phyloP scores from a whole-genome alignment of 768 basidiomycete species.

The Panellus pusillus region DNA sequence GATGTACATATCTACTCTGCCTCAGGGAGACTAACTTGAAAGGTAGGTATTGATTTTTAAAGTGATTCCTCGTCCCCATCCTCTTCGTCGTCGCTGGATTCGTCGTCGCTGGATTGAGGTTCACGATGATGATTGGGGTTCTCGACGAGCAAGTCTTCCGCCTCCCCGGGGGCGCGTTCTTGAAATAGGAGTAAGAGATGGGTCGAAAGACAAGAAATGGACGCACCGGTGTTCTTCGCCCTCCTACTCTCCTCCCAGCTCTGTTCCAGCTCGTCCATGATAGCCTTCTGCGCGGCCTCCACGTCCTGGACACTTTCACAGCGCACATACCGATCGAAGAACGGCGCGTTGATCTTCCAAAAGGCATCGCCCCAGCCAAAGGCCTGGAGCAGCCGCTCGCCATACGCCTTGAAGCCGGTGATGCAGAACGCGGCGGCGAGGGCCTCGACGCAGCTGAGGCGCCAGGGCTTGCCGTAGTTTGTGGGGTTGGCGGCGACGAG shows the following conservation, averaged over 20 bases:
- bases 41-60: no score
- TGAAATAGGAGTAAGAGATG: background rate
- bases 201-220: background rate
- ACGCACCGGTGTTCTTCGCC: conserved; percentile 41
- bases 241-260: conserved; percentile 59
- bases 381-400: conserved; percentile 70
- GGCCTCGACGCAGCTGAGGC: conserved; percentile 92
- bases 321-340: conserved; percentile 73
- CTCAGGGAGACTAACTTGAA: no score
- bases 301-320: conserved; percentile 68
- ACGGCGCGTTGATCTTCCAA: conserved; percentile 77
- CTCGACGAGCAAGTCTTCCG: conserved; percentile 62
- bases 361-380: conserved; percentile 95
- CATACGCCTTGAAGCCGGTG: conserved; percentile 81
- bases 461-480: conserved; percentile 98
- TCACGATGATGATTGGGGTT: conserved; percentile 62
- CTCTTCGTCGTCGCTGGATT: conserved; percentile 24
- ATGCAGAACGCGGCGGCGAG: conserved; percentile 95
- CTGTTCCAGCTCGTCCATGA: conserved; percentile 68
- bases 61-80: conserved; percentile 9
- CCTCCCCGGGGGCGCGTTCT: conserved; percentile 33
- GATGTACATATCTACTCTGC: no score
- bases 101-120: conserved; percentile 23
- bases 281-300: conserved; percentile 57
- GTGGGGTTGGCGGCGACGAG: conserved; percentile 94